phyloP scores from a whole-genome alignment of 1,284 basidiomycete genomes.

The Ustilago curta region DNA sequence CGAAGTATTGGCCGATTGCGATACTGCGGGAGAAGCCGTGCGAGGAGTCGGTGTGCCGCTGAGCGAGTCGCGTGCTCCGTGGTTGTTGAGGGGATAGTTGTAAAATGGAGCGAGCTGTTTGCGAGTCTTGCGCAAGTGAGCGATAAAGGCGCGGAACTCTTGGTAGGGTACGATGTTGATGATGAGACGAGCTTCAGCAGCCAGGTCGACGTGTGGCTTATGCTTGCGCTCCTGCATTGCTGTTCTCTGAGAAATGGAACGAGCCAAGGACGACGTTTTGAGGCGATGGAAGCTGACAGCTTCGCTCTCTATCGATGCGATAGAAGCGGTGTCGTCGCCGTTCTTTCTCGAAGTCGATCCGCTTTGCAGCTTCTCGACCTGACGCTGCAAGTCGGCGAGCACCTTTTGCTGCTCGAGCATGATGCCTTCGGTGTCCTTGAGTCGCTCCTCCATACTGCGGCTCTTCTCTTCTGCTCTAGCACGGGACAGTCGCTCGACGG shows the following conservation, averaged over 20 bases:
- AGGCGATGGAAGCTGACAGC: constrained; percentile 48
- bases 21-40: constrained; percentile 34
- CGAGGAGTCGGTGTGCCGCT: constrained; percentile 39
- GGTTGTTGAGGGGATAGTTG: constrained; percentile 40
- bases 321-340: constrained; percentile 29
- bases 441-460: constrained; percentile 80
- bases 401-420: constrained; percentile 70
- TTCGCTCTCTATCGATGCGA: constrained; percentile 37
- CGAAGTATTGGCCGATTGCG: constrained; percentile 7
- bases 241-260: constrained; percentile 38
- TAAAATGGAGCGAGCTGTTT: constrained; percentile 61
- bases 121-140: constrained; percentile 82
- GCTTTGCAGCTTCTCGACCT: constrained; percentile 76
- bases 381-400: constrained; percentile 82
- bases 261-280: constrained; percentile 41
- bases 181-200: constrained; percentile 47
- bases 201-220: constrained; percentile 26
- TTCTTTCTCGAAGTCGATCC: constrained; percentile 20
- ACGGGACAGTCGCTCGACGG: constrained; percentile 82
- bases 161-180: constrained; percentile 76
- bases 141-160: constrained; percentile 86
- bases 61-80: constrained; percentile 20
- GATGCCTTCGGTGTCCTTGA: constrained; percentile 83
- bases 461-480: constrained; percentile 86
- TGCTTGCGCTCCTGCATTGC: constrained; percentile 28